Evolutionary conservation across 352 stramenopile species (phyloP), one percentile per base, ranked within the genome.

Genomic region (Phytopythium oedochilum): DNA sequence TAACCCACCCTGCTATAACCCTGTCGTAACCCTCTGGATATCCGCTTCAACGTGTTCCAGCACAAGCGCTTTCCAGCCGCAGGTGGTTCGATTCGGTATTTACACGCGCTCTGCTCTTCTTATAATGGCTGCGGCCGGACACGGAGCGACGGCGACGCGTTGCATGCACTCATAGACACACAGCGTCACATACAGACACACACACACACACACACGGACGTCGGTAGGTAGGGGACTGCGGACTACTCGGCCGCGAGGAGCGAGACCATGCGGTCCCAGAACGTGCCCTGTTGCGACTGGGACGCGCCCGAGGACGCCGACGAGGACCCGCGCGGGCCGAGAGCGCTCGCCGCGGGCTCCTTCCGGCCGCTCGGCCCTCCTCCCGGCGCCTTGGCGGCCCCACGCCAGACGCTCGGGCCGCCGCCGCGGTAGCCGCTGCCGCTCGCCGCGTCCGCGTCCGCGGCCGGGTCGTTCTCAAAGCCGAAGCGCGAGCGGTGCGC

Each of bases 401-500:
- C 18, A 14, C 15, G 22, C 22, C 25, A 34, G 18, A 14, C 7
- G 15, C 22, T 35, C 9, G 22, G 26, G 28, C 29, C 20, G 38
- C 26, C 25, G 44, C 48, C 44, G 4, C 50, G 48, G 22, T 53
- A 65, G 22, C 43, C 29, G 15, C 43, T 20, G 22, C 10, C 14
- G 43, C 52, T 42, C 39, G 14, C 51, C 57, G 23, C 14, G 26
- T 58, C 56, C 11, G 26, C 34, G 12, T 46, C 60, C n/a, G 45
- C 61, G 11, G 57, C 56, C 10, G 61, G 62, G 23, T 76, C 71
- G 28, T 39, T 50, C 2, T 49, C 56, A 29, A 60, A 54, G 18
- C 71, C 73, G 34, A 83, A 87, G 6, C 78, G 75, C 29, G 64
- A 81, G 7, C 78, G 73, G 28, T 83, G 71, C 20, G 66, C 73